A percentile compares a stretch with the other conserved stretches of the same genome.
These are phyloP conservation scores for Pseudogymnoascus sp. DNA, from an alignment of 2,329 filamentous ascomycete species.

Conservation along the genomic window DNA sequence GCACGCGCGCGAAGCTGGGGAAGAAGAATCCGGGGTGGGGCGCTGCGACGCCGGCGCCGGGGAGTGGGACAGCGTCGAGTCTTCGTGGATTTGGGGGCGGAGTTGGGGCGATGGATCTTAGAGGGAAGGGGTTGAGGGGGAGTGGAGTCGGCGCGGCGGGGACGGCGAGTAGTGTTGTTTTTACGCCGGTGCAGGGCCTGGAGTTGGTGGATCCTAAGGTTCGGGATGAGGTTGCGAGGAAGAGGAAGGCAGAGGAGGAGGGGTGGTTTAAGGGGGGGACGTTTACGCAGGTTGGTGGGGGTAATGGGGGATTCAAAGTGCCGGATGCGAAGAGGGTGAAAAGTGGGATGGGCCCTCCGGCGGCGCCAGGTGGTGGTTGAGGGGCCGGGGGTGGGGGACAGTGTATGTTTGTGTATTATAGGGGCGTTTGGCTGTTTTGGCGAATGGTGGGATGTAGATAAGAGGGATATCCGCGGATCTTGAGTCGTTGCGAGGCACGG, in stretches of 20 bases:
- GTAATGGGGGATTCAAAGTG: constrained; percentile 71
- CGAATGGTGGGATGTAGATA: neutral
- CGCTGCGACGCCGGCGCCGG: constrained; percentile 46
- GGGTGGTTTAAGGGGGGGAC: constrained; percentile 96
- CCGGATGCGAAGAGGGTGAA: constrained; percentile 67
- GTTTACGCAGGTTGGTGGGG: constrained; percentile 75
- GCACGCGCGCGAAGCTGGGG: constrained; percentile 84
- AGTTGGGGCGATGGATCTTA: constrained; percentile 57
- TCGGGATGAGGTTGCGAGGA: constrained; percentile 77
- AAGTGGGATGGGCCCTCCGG: constrained; percentile 39
- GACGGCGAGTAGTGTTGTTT: constrained; percentile 79
- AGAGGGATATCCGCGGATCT: neutral
- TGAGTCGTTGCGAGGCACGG: neutral
- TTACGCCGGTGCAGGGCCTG: constrained; percentile 88
- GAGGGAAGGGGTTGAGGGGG: constrained; percentile 69
- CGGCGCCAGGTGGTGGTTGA: neutral
- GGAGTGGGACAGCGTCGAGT: constrained; percentile 64
- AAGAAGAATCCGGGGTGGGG: constrained; percentile 98
- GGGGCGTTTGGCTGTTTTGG: neutral
- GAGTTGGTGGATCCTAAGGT: constrained; percentile 93
- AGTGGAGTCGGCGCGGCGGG: constrained; percentile 74
- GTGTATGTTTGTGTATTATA: neutral
- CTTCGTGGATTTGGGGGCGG: constrained; percentile 68
- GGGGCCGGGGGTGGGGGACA: neutral
- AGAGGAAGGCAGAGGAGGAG: constrained; percentile 89